A percentile compares a stretch with the other conserved stretches of the same genome.
These are phyloP conservation scores for Penicillium cataractarum DNA, from an alignment of 495 filamentous ascomycete genomes.

Conservation along the genomic window DNA sequence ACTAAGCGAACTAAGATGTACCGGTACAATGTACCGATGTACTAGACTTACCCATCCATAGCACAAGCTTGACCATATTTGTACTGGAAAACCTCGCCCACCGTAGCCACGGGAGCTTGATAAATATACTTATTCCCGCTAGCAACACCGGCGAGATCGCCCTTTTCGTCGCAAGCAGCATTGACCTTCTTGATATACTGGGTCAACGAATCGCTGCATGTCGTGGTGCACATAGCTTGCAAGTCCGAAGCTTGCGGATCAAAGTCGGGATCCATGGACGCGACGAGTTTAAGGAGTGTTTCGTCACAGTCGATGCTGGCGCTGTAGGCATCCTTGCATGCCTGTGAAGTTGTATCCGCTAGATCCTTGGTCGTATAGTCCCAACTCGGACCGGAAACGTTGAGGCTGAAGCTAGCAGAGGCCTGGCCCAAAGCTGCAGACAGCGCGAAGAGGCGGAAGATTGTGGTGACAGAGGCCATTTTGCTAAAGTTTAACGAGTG, in stretches of 20 bases:
- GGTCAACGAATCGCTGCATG: conserved; percentile 31
- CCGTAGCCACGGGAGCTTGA: conserved; percentile 26
- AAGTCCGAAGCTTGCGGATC: conserved; percentile 27
- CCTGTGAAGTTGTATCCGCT: conserved; percentile 31
- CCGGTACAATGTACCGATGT: no score
- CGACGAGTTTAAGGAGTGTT: conserved; percentile 30
- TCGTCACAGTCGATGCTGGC: conserved; percentile 35
- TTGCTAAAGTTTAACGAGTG: conserved; percentile 10
- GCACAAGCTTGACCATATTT: conserved; percentile 31
- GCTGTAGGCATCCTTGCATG: conserved; percentile 38
- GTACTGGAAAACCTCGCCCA: conserved; percentile 37
- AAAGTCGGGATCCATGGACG: conserved; percentile 30
- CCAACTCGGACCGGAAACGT: conserved; percentile 28
- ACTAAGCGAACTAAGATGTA: conserved; percentile 3
- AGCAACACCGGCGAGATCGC: conserved; percentile 28
- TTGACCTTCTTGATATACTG: conserved; percentile 35
- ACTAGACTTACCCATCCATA: conserved; percentile 24
- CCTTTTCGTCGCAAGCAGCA: conserved; percentile 23
- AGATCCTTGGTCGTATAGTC: conserved; percentile 34
- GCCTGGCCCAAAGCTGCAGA: conserved; percentile 23
- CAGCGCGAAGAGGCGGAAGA: conserved; percentile 21
- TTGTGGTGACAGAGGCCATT: conserved; percentile 18
- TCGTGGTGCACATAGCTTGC: conserved; percentile 29
- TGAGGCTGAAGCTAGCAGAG: conserved; percentile 30
- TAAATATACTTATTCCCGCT: conserved; percentile 17